These are phyloP conservation scores for Chlamydomonas incerta DNA, from an alignment of 139 green algal species.

Conservation along the genomic window DNA sequence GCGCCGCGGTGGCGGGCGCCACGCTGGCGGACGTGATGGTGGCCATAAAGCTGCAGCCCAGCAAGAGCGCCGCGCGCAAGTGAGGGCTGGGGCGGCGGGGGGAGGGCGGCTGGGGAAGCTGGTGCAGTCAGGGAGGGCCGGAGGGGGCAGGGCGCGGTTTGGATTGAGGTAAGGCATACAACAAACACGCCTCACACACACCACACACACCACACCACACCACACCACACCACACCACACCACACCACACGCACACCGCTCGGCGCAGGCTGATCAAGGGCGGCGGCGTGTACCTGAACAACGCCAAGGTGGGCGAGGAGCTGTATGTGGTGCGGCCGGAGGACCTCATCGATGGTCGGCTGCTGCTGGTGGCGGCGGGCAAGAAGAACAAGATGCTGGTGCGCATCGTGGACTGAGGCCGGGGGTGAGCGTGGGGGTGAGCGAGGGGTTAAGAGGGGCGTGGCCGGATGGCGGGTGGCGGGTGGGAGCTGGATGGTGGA, in stretches of 20 bases:
- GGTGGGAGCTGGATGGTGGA: too few species aligned
- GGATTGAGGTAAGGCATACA: too few species aligned
- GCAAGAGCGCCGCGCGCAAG: slow-evolving; percentile 88
- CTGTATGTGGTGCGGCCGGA: slow-evolving; percentile 58
- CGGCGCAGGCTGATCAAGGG: slow-evolving; percentile 85
- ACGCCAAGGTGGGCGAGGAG: slow-evolving; percentile 83
- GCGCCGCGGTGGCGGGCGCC: slow-evolving; percentile 67
- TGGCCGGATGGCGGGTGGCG: too few species aligned
- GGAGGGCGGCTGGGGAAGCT: too few species aligned
- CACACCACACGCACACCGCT: too few species aligned
- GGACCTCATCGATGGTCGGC: slow-evolving; percentile 89
- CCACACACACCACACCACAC: too few species aligned
- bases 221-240: too few species aligned
- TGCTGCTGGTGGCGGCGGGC: slow-evolving; percentile 92
- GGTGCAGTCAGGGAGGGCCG: too few species aligned
- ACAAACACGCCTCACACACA: too few species aligned
- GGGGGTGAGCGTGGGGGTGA: too few species aligned
- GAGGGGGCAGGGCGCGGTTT: too few species aligned
- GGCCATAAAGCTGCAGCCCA: slow-evolving; percentile 81
- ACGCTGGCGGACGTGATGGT: slow-evolving; percentile 88
- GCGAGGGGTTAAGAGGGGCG: too few species aligned
- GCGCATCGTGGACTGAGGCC: slow-evolving; percentile 62
- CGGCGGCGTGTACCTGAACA: slow-evolving; percentile 95
- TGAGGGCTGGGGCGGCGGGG: slow-evolving; percentile 30
- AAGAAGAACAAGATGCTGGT: slow-evolving; percentile 99